Conservation (phyloP, 1,139 yeast genomes). For the Lizanozyma gosingica region DNA sequence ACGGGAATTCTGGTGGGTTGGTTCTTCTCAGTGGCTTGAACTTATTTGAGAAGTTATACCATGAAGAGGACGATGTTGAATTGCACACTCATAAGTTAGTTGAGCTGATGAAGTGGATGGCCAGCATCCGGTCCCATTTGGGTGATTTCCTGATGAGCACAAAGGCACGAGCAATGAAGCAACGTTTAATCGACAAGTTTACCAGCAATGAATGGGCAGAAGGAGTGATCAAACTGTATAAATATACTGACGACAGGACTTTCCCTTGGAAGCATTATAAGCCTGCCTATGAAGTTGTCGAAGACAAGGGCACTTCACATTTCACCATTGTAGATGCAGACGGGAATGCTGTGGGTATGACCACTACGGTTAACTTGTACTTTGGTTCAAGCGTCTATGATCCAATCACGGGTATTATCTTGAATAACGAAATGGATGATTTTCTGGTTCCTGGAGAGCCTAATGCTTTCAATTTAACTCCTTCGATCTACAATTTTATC, state of each 20-base stretch:
- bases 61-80: conserved; percentile 17
- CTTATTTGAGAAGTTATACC: conserved; percentile 35
- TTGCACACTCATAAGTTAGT: conserved; percentile 58
- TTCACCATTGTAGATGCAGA: conserved; percentile 66
- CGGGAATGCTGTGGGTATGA: conserved; percentile 72
- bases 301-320: conserved; percentile 86
- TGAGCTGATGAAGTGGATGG: conserved; percentile 92
- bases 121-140: conserved; percentile 70
- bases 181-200: conserved; percentile 20
- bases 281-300: conserved; percentile 67
- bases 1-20: conserved; percentile 78
- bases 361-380: conserved; percentile 80
- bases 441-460: conserved; percentile 63
- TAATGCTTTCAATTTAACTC: conserved; percentile 74
- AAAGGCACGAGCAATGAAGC: conserved; percentile 11
- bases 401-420: conserved; percentile 67
- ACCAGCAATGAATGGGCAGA: conserved; percentile 45
- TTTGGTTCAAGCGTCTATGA: conserved; percentile 84
- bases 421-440: conserved; percentile 94
- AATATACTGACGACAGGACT: conserved; percentile 45
- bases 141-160: conserved; percentile 44
- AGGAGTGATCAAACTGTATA: conserved; percentile 28
- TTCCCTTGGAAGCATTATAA: conserved; percentile 62
- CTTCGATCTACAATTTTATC: conserved; percentile 72
- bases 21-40: conserved; percentile 71